phyloP scores from a whole-genome alignment of 495 filamentous ascomycete species.

The Daldinia vernicosa region DNA sequence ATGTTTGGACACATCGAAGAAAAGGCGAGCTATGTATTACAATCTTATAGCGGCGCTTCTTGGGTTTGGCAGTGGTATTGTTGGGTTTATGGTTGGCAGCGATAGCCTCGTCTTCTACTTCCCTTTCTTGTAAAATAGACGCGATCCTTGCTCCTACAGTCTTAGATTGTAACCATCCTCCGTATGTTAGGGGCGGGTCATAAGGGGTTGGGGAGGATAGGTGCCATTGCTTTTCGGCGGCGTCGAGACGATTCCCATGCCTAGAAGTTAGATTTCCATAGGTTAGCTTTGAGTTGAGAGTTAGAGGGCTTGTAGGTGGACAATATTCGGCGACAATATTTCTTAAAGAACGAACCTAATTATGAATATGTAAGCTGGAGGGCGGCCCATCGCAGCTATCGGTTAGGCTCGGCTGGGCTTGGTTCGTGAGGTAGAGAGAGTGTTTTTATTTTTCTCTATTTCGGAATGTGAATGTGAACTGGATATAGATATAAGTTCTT shows the following conservation, averaged over 20 bases:
- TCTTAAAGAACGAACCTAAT: constrained; percentile 68
- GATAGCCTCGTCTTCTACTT: constrained; percentile 50
- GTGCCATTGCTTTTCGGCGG: constrained; percentile 94
- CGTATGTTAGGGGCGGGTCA: constrained; percentile 93
- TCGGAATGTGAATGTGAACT: background rate
- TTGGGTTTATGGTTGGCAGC: constrained; percentile 28
- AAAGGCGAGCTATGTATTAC: constrained; percentile 93
- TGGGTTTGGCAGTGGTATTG: constrained; percentile 40
- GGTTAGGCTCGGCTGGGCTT: constrained; percentile 18
- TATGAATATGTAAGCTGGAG: constrained; percentile 72
- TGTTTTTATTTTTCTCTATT: background rate
- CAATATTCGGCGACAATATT: background rate
- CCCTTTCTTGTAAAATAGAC: constrained; percentile 67
- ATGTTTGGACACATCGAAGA: constrained; percentile 91
- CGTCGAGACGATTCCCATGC: constrained; percentile 92
- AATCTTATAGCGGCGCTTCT: constrained; percentile 72
- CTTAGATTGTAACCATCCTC: constrained; percentile 88
- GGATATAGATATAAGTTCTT: background rate
- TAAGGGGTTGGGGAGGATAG: constrained; percentile 93
- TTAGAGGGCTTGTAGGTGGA: background rate
- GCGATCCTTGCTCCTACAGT: constrained; percentile 82
- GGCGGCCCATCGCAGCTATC: constrained; percentile 52
- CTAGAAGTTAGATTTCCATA: constrained; percentile 51
- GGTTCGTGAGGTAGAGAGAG: background rate
- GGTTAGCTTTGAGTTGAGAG: constrained; percentile 19